Evolutionary conservation across 495 filamentous ascomycete genomes (phyloP), one percentile per base, ranked within the genome.

Genomic region (Penicillium odoratum): DNA sequence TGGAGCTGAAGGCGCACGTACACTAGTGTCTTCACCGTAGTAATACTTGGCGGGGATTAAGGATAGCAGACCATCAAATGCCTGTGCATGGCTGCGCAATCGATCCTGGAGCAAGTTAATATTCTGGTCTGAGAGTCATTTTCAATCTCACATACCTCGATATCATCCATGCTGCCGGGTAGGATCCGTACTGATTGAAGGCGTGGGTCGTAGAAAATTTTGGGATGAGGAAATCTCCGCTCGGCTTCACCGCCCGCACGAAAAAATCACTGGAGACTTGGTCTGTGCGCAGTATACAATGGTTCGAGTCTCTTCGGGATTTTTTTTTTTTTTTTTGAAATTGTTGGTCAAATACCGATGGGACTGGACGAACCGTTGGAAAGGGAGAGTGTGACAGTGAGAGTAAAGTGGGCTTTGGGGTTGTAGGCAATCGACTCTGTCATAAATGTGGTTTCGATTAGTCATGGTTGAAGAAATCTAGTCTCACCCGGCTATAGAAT

Each of bases 31-130:
- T 64, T 92, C 87, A 40, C 87, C 90, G 68, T 94, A 96, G 74
- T 97, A 97, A 63, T 89, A 85, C 71, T 93, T 93, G 21, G 91
- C 93, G 29, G 94, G 94, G 66, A 96, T 97, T 48, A 98, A 78
- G 28, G 92, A 93, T 59, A 98, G 81, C 16, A 98, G 74, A 54
- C 93, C 91, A 69, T 97, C 88, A 68, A 98, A 97, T 58, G 93
- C 86, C 72, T 88, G 81, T 33, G 91, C 85, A 69, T 96, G 90
- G 73, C 85, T 88, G 70, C 85, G 87, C 62, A 98, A 81, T 62
- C 92, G 91, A 66, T 92, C 90, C 94, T 78, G 60, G 34, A 38
- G 42, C 5, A 10, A 59, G 60, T 69, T 55, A 69, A 55, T 38
- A 49, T 42, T 16, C 34, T 26, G 16, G 8, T 1, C 7, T 26